A percentile compares a stretch with the other conserved stretches of the same genome.
Evolutionary conservation across 176 grass and related monocot genomes (phyloP).

Genomic region (Hsuehochloa calcarea): DNA sequence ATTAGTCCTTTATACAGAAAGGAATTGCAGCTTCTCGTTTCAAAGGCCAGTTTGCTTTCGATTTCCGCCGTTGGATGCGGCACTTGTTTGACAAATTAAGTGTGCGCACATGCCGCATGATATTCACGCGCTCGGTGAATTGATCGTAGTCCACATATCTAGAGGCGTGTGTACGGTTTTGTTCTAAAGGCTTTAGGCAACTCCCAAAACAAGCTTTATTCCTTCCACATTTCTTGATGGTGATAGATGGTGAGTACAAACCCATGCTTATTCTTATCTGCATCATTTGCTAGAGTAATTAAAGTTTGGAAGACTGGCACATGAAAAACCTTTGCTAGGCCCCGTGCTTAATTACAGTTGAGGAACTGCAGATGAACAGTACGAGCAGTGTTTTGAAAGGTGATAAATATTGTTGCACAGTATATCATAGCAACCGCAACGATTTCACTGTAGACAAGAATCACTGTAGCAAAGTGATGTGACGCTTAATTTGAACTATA

Average conservation of each 20-base stretch:
- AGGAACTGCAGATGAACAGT: neutral
- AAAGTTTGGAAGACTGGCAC: neutral
- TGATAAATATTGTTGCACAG: no score
- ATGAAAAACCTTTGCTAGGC: no score
- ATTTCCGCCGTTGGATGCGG: neutral
- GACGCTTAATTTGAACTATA: no score
- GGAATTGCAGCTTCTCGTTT: no score
- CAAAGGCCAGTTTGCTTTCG: neutral
- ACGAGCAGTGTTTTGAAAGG: no score
- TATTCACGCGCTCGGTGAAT: no score
- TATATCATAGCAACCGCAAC: no score
- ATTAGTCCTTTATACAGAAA: no score
- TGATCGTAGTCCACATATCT: neutral
- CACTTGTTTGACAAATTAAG: neutral
- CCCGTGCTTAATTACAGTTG: neutral
- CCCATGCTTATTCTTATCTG: neutral
- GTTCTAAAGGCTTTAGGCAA: neutral
- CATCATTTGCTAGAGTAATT: neutral
- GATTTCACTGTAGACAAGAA: no score
- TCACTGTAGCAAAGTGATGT: no score
- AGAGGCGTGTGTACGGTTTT: neutral
- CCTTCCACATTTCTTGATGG: neutral
- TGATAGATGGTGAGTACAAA: neutral
- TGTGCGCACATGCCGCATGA: neutral
- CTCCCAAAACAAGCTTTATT: slow-evolving; percentile 17